Conservation (phyloP, 768 basidiomycete species). For the Mycena venus region DNA sequence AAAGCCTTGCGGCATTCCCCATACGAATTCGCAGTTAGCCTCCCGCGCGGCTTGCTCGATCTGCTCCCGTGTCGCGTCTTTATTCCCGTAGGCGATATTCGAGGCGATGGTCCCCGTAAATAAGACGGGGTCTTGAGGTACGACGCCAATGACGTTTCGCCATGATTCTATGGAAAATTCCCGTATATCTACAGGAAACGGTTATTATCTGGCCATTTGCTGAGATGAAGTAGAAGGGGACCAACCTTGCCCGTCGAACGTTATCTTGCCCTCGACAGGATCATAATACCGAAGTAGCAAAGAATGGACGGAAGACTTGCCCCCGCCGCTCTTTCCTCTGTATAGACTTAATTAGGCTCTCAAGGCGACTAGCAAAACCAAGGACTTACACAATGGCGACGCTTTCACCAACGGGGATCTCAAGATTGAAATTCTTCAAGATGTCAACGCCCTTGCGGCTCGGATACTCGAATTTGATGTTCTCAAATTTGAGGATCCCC, state of each 20-base stretch:
- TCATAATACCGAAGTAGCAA: conserved; percentile 92
- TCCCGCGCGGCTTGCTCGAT: conserved; percentile 90
- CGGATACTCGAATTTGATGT: conserved; percentile 91
- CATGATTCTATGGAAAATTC: conserved; percentile 89
- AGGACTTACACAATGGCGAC: conserved; percentile 90
- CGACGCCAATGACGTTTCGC: conserved; percentile 91
- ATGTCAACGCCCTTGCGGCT: conserved; percentile 86
- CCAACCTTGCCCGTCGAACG: conserved; percentile 88
- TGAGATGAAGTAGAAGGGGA: not conserved
- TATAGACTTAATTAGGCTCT: conserved; percentile 1
- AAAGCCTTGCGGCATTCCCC: conserved; percentile 94
- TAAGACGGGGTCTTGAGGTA: conserved; percentile 93
- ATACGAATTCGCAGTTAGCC: conserved; percentile 97
- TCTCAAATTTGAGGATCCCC: conserved; percentile 84
- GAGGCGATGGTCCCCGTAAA: conserved; percentile 95
- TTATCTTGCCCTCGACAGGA: conserved; percentile 84
- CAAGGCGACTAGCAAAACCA: not conserved
- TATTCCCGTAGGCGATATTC: conserved; percentile 92
- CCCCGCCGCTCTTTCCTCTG: conserved; percentile 93
- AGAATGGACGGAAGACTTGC: conserved; percentile 93
- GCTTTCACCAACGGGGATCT: conserved; percentile 87
- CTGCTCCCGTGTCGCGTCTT: conserved; percentile 80
- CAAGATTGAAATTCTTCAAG: conserved; percentile 85
- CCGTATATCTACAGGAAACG: conserved; percentile 76
- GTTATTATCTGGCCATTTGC: not conserved